Base-by-base conservation (phyloP, 2,329 filamentous ascomycete species). In the Talaromyces sp. region DNA sequence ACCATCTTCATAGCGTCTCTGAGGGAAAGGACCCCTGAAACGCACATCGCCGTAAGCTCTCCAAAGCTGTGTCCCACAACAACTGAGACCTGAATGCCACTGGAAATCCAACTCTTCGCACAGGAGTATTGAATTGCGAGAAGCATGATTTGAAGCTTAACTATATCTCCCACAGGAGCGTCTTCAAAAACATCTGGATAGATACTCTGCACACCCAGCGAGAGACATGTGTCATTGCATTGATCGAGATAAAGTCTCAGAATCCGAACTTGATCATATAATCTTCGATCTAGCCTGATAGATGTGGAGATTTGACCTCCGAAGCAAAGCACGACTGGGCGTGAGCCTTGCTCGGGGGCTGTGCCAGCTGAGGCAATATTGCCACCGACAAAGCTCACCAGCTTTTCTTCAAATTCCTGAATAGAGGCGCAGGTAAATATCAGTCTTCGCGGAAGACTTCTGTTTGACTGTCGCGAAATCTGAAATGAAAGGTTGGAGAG, bases 41-140 rank as follows among this genome's bases (percentile, higher is more conserved):
- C 58, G 22, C 67, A 68, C 1, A 75, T 58, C 0, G 69, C 71
- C 0, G 69, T 71, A 1, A 75, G 57, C 44, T 76, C 66, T 2
- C 74, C 74, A 51, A 76, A 68, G 49, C 69, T 73, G 49, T 76
- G 73, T 0, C 75, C 75, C 3, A 77, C 52, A 1, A 77, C 24
- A 1, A 66, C 61, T 3, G 54, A 63, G 3, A 70, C 57, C 16
- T 70, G 42, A 1, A 74, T 27, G 2, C 73, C 72, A 20, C 58
- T 61, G 16, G 72, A 68, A 2, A 75, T 64, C 73, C 74, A 76
- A 2, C 55, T 41, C 36, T 52, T 60, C 1, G 73, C 70, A 37
- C 58, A 65, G 0, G 73, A 51, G 36, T 72, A 72, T 51, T 75
- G 71, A 9, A 68, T 36, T 2, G 70, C 60, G 42, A 75, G 73